phyloP scores from a whole-genome alignment of 371 early-diverging fungal species.

The Chytridium lagenaria region DNA sequence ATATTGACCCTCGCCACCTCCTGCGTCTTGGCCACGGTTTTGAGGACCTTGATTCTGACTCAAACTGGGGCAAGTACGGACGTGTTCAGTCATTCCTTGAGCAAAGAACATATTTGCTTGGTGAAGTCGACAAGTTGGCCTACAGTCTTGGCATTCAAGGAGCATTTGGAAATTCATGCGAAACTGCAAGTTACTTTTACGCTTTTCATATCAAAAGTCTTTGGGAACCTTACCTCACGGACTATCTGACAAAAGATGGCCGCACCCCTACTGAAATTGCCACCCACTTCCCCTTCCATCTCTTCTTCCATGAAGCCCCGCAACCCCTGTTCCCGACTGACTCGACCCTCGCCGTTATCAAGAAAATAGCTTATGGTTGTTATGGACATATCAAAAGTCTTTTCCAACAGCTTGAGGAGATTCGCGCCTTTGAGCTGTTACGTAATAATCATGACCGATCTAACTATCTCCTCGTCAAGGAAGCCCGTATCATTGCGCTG shows the following conservation, averaged over 20 bases:
- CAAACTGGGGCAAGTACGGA: constrained; percentile 87
- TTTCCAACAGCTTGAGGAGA: constrained; percentile 53
- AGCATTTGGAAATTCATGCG: constrained; percentile 91
- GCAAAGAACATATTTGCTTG: constrained; percentile 74
- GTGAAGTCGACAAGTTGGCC: constrained; percentile 78
- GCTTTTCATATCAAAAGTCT: constrained; percentile 71
- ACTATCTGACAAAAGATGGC: neutral
- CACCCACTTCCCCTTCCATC: constrained; percentile 77
- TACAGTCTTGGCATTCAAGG: constrained; percentile 67
- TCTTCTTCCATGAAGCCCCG: constrained; percentile 78
- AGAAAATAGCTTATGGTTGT: constrained; percentile 75
- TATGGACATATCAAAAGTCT: constrained; percentile 77
- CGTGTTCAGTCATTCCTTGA: constrained; percentile 91
- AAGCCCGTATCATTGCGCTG: constrained; percentile 95
- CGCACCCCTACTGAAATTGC: constrained; percentile 19
- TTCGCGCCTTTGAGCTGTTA: constrained; percentile 90
- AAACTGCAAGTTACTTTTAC: constrained; percentile 90
- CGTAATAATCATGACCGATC: constrained; percentile 78
- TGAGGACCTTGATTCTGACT: constrained; percentile 75
- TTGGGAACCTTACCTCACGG: constrained; percentile 73
- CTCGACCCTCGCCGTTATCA: constrained; percentile 52
- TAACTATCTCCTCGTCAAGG: constrained; percentile 90
- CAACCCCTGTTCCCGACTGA: constrained; percentile 70
- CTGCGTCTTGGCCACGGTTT: constrained; percentile 94
- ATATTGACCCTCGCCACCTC: constrained; percentile 90